Percentiles rank a stretch among this genome's conserved stretches.
These are phyloP conservation scores for Xylariaceae sp. DNA, from an alignment of 2,329 filamentous ascomycete genomes.

Conservation along the genomic window DNA sequence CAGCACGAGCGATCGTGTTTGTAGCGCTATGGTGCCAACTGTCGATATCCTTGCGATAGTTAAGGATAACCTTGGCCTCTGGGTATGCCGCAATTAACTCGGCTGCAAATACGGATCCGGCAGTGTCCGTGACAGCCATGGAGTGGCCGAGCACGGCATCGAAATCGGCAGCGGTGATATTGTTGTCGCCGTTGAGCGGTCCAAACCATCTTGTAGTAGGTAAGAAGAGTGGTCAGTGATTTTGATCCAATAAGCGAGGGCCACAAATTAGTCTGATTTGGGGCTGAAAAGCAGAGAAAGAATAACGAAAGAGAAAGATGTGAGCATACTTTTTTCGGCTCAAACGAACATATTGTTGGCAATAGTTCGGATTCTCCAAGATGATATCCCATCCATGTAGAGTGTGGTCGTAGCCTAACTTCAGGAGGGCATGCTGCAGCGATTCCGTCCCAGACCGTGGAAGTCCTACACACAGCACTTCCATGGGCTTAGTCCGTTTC, in stretches of 20 bases:
- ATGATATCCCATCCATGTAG: constrained; percentile 42
- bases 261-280: too few relatives aligned
- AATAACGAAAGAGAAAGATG: too few relatives aligned
- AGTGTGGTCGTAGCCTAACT: constrained; percentile 39
- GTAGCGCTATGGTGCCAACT: constrained; percentile 43
- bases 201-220: constrained; percentile 17
- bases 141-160: constrained; percentile 34
- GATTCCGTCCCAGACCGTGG: constrained; percentile 41
- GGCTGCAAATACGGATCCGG: constrained; percentile 43
- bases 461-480: constrained; percentile 40
- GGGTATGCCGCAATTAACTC: constrained; percentile 52
- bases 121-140: constrained; percentile 46
- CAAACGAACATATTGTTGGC: constrained; percentile 30
- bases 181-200: constrained; percentile 10
- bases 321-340: constrained; percentile 33
- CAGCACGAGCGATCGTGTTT: constrained; percentile 30
- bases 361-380: constrained; percentile 33
- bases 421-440: constrained; percentile 37
- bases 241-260: too few relatives aligned
- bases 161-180: constrained; percentile 30
- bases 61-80: constrained; percentile 51
- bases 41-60: constrained; percentile 43
- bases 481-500: constrained; percentile 38
- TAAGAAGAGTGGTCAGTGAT: too few relatives aligned
- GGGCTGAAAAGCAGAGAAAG: too few relatives aligned